Conservation (phyloP, 75 land plant species). For the Adiantum capillusveneris region DNA sequence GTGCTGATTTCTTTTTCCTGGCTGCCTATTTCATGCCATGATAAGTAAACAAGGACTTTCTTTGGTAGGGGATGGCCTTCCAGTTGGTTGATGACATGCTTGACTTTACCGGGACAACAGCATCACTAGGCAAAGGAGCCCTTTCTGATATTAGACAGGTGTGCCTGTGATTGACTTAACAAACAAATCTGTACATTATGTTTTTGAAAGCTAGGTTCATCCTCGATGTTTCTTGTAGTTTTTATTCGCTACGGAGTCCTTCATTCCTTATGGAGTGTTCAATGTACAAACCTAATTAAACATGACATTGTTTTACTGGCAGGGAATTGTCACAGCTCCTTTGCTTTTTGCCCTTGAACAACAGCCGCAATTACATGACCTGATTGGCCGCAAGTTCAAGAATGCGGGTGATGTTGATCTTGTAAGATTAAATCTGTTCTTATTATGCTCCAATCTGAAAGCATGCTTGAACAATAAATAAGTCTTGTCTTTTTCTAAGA, state of each 20-base stretch:
- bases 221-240: too few species aligned
- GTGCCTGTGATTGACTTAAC: too few species aligned
- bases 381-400: constrained; percentile 62
- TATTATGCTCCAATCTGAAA: background rate
- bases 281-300: too few species aligned
- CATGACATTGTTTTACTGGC: too few species aligned
- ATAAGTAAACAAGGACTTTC: too few species aligned
- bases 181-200: too few species aligned
- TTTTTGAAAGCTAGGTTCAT: too few species aligned
- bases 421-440: constrained; percentile 35
- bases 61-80: constrained; percentile 76
- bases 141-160: constrained; percentile 82
- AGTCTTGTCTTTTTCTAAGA: background rate
- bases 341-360: constrained; percentile 82
- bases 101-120: constrained; percentile 84
- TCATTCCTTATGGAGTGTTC: background rate
- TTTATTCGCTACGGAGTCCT: too few species aligned
- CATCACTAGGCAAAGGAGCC: constrained; percentile 85
- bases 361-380: constrained; percentile 55
- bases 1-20: too few species aligned
- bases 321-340: constrained; percentile 92
- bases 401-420: constrained; percentile 52
- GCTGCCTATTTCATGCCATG: too few species aligned
- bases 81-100: constrained; percentile 91
- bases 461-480: background rate